Base-by-base conservation (phyloP, 1,284 basidiomycete genomes). In the Trametes polyzona region DNA sequence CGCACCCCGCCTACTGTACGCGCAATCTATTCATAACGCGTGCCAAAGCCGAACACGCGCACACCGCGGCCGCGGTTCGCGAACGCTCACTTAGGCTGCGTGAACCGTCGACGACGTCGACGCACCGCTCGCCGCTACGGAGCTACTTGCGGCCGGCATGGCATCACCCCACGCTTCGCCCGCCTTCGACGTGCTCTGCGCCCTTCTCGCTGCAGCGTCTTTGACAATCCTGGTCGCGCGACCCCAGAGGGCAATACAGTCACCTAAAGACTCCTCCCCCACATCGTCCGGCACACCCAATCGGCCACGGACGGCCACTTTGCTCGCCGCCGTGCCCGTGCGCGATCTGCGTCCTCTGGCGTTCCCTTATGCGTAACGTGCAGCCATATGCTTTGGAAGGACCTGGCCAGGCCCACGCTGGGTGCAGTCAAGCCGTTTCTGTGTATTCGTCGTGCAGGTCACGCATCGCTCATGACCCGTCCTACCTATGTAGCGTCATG, bases 211-310 rank as follows among this genome's bases (percentile, higher is more conserved):
- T n/a, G 37, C 21, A 21, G 37, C 39, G 2, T 36, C 46, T 29
- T 24, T 36, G 46, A 36, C 44, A 35, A 36, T 36, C 46, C 23
- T 29, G 36, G 52, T 48, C 52, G 52, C 39, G 46, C 52, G 52
- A 48, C 52, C 19, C 29, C 19, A 23, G 35, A 3, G 9, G 19
- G n/a, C 23, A 48, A 52, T 43, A 35, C 52, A 36, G 10, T 42
- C 37, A 12, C 48, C 37, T 24, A 41, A 32, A 23, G 37, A n/a
- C 27, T 7, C 47, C 37, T 29, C 32, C 44, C 43, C 29, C 17
- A 11, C 30, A 24, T 36, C 47, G 26, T 16, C 32, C 41, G 21
- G 12, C 40, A 47, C 8, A 26, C 30, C 19, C 39, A 11, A 14
- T n/a, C 21, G 29, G 17, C 30, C 37, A 14, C 30, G 7, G n/a